Percentiles rank a stretch among this genome's conserved stretches.
These are phyloP conservation scores for Russula emetica DNA, from an alignment of 768 basidiomycete species.

Conservation along the genomic window DNA sequence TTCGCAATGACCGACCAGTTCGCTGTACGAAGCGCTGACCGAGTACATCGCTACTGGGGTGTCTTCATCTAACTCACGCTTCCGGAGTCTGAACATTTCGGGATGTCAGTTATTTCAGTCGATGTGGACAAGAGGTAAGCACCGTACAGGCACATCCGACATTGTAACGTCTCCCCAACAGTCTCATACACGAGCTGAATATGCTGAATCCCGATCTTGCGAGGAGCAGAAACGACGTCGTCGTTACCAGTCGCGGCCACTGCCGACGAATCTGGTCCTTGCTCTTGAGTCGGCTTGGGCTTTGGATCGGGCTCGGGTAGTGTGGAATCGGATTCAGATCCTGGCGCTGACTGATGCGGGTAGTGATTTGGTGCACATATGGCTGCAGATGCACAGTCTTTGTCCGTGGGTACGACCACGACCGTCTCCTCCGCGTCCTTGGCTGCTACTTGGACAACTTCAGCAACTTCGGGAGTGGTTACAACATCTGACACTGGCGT, in stretches of 20 bases:
- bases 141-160: constrained; percentile 25
- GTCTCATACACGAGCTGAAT: constrained; percentile 23
- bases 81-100: constrained; percentile 1
- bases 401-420: background rate
- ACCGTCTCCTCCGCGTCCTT: background rate
- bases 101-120: background rate
- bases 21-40: constrained; percentile 1
- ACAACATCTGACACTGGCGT: background rate
- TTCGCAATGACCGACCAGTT: constrained; percentile 21
- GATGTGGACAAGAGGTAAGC: background rate
- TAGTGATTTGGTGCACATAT: background rate
- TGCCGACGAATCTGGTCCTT: background rate
- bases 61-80: constrained; percentile 15
- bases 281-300: background rate
- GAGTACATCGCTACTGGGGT: constrained; percentile 10
- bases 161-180: constrained; percentile 10
- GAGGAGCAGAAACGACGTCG: background rate
- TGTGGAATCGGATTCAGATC: background rate
- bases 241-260: background rate
- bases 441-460: background rate
- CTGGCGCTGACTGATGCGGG: background rate
- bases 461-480: background rate
- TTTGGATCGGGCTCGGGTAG: background rate
- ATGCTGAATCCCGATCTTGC: constrained; percentile 23
- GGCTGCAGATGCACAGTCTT: background rate